Evolutionary conservation across 2,329 filamentous ascomycete genomes (phyloP), one percentile per base, ranked within the genome.

Genomic region (Didymella keratinophila): DNA sequence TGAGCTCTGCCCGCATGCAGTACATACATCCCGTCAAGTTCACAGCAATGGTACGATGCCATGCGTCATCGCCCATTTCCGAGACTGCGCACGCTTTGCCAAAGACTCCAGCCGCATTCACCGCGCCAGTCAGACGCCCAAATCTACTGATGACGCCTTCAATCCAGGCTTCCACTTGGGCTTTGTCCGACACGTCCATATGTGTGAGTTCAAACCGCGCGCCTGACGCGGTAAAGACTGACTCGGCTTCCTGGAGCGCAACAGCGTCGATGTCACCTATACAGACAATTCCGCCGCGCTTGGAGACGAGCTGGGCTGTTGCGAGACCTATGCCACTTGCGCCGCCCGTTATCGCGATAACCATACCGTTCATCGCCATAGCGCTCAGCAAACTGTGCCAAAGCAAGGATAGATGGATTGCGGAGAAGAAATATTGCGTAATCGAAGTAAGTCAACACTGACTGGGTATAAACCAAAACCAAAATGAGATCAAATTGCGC

Each of bases 121-220:
- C 78, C 2, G 77, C 77, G 10, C 78, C 76, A 28, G 76, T 66
- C 0, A 80, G 61, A 18, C 60, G 64, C 5, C 76, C 77, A 25
- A 75, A 76, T 30, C 65, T 65, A 6, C 67, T 52, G 1, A 77
- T 59, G 1, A 73, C 76, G 3, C 58, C 46, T 11, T 71, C 66
- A 5, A 86, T 70, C 20, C 74, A 78, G 0, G 64, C 48, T 8
- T 78, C 74, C 8, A 85, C 79, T 12, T 76, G 68, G 0, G 53
- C 61, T 23, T 76, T 67, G 34, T 79, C 68, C 9, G 76, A 69
- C 2, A 86, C 81, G 65, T 86, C 79, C 11, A 83, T 67, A 4
- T 8, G 25, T 20, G 42, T 16, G 28, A 2, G 2, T 27, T 21
- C 5, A 37, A 36, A 36, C 32, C 9, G 32, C 16, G 8, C 1